Evolutionary conservation across 371 early-diverging fungal species (phyloP).

Genomic region (Mucor lusitanicus): DNA sequence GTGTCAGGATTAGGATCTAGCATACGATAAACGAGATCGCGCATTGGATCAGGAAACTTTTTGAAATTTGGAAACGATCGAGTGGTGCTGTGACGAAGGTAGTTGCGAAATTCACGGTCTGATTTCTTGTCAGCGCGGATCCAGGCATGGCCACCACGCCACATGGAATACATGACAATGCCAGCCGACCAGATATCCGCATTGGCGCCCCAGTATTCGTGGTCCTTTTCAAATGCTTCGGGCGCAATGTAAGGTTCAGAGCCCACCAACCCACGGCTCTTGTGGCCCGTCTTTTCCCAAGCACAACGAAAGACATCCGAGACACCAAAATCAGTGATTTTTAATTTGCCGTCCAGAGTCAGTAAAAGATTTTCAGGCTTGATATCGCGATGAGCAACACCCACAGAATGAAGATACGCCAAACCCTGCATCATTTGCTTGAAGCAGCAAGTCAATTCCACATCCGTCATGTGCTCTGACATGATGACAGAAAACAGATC

Average conservation of each 20-base stretch:
- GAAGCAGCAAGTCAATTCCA: conserved; percentile 81
- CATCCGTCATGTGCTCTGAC: conserved; percentile 62
- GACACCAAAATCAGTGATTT: conserved; percentile 97
- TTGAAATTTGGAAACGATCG: conserved; percentile 64
- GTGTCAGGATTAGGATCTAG: conserved; percentile 78
- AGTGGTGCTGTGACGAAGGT: conserved; percentile 49
- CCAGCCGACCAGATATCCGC: conserved; percentile 84
- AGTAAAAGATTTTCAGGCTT: conserved; percentile 91
- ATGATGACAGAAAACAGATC: conserved; percentile 74
- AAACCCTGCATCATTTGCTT: conserved; percentile 89
- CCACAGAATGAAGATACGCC: conserved; percentile 85
- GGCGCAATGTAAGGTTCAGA: conserved; percentile 91
- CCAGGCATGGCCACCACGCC: conserved; percentile 77
- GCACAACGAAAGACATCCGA: conserved; percentile 86
- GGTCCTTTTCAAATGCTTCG: conserved; percentile 61
- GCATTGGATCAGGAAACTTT: conserved; percentile 51
- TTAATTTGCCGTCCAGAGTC: conserved; percentile 74
- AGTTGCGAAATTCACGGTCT: conserved; percentile 71
- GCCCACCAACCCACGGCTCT: conserved; percentile 78
- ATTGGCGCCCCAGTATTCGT: conserved; percentile 73
- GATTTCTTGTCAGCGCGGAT: conserved; percentile 59
- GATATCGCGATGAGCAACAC: conserved; percentile 90
- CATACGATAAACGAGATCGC: conserved; percentile 71
- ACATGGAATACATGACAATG: conserved; percentile 78
- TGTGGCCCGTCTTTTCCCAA: conserved; percentile 70